These are phyloP conservation scores for Cerioporus squamosus DNA, from an alignment of 1,284 basidiomycete genomes.

Conservation along the genomic window DNA sequence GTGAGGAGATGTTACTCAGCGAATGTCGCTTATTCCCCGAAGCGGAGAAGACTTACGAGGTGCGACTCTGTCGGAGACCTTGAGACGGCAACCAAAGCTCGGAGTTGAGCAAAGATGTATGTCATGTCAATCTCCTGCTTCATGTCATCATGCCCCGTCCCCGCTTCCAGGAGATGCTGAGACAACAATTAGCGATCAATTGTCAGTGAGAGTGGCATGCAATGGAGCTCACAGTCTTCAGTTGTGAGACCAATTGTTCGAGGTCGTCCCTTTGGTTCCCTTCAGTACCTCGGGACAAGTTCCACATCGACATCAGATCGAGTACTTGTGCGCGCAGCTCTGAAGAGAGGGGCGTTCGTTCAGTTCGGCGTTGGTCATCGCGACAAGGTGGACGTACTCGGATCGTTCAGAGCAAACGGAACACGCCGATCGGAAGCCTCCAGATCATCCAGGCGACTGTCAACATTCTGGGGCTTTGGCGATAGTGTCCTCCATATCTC, in stretches of 20 bases:
- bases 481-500: conserved; percentile 24
- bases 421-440: conserved; percentile 9
- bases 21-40: not conserved
- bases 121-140: not conserved
- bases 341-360: conserved; percentile 17
- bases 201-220: not conserved
- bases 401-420: not conserved
- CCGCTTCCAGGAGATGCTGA: conserved; percentile 4
- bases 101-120: conserved; percentile 7
- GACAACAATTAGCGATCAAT: not conserved
- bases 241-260: conserved; percentile 1
- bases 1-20: not conserved
- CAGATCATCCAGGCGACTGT: not conserved
- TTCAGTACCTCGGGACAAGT: conserved; percentile 29
- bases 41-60: not conserved
- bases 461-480: not conserved
- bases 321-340: conserved; percentile 42
- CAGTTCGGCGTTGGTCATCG: not conserved
- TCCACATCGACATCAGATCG: conserved; percentile 46
- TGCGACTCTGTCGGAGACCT: not conserved
- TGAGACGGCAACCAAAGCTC: conserved; percentile 1
- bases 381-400: not conserved
- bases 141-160: not conserved
- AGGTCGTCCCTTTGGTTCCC: conserved; percentile 11
- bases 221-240: conserved; percentile 5